Evolutionary conservation across 768 basidiomycete species (phyloP), one percentile per base, ranked within the genome.

Genomic region (Tricholoma matsutake): DNA sequence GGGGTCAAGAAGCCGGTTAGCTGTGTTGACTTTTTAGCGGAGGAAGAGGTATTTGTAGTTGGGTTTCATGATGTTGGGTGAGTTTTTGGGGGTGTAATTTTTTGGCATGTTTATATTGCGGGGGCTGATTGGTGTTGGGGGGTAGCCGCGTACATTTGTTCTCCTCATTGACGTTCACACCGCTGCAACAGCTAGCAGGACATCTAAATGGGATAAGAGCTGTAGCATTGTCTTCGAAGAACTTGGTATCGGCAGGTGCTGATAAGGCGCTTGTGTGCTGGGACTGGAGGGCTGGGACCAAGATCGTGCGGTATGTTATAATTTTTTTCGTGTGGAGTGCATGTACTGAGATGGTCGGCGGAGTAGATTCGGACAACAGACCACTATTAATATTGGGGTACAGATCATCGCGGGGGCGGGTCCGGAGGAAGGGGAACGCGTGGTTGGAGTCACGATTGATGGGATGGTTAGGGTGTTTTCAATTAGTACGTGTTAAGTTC

Each of bases 21-120:
- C 62, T 94, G 94, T 72, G 85, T 96, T 43, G 92, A 95, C 69
- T 95, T 91, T 72, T 75, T 92, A 63, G 83, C 86, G 1, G 89
- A 92, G 57, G 91, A 93, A 75, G 88, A 92, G 82, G 91, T 95
- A 3, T 92, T 96, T 60, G 94, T 93, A 13, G 92, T 93, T 34
- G 94, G 94, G 0, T 95, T 94, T 75, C 92, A 95, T 63, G 94
- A 96, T 67, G 89, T 95, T 59, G 94, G 93, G 89, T 91, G 69
- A 14, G 86, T 71, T 37, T n/a, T n/a, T n/a, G n/a, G n/a, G n/a
- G n/a, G n/a, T n/a, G n/a, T 13, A 20, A 11, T 20, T 25, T 18
- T 45, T 29, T 56, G 2, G 14, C 9, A 25, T 11, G 4, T n/a
- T 20, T 7, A 9, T n/a, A n/a, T 20, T 34, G 37, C 18, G 22